Base-by-base conservation (phyloP, 345 rosid genomes). In the Reutealis trisperma region DNA sequence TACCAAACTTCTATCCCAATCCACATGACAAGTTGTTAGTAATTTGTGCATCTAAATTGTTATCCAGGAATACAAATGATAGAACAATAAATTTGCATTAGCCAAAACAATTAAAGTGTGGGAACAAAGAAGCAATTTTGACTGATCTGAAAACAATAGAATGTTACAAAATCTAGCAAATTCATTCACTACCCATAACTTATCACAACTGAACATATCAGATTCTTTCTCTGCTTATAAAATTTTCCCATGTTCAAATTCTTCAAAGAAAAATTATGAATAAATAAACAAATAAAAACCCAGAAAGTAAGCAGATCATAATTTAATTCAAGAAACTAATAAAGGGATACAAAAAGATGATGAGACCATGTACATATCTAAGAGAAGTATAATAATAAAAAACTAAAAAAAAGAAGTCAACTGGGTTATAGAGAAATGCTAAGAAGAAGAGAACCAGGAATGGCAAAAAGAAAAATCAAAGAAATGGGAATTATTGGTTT, bases 351-450 rank as follows among this genome's bases (percentile, higher is more conserved):
- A 19, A 15, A 54, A 18, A 54, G 59, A 54, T 16, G 42, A 62
- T 4, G 14, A 62, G 8, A 4, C 10, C 8, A 64, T 64, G 24
- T 30, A 11, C 59, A 34, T 4, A 8, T 49, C 15, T 16, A 63
- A 73, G 61, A 59, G 55, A 51, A 42, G 49, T 32, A n/a, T n/a
- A n/a, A n/a, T n/a, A n/a, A n/a, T n/a, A n/a, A n/a, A n/a, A n/a
- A n/a, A n/a, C n/a, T n/a, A n/a, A n/a, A 44, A 76, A 34, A 52
- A 42, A 62, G 37, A 47, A 47, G 72, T 34, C 66, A 18, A 44
- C 34, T 19, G 41, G 32, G 32, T 16, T 6, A 70, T 32, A 25
- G 9, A 18, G 6, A 22, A 24, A 63, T 24, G 24, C 44, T 67
- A 5, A 52, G 13, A 61, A 30, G 27, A 30, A 45, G n/a, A 45